A percentile compares a stretch with the other conserved stretches of the same genome.
These are phyloP conservation scores for Ceratocystis diversiconidia DNA, from an alignment of 2,329 filamentous ascomycete genomes.

Conservation along the genomic window DNA sequence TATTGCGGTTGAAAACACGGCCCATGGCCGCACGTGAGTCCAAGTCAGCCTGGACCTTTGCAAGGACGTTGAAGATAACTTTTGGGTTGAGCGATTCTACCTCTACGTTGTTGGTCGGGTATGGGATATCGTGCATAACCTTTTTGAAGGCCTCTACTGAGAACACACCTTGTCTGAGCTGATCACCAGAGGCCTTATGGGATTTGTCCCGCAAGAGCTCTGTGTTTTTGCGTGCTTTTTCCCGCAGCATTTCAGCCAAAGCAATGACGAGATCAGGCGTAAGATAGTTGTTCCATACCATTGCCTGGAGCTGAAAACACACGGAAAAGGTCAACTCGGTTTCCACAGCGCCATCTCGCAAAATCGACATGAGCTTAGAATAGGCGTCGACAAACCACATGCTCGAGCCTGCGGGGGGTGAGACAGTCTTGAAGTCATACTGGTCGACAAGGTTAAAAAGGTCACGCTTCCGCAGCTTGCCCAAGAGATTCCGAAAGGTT, in stretches of 20 bases:
- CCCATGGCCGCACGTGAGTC: slow-evolving; percentile 19
- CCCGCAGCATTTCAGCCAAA: slow-evolving; percentile 32
- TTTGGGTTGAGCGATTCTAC: slow-evolving; percentile 29
- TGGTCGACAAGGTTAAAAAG: slow-evolving; percentile 7
- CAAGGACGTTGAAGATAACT: slow-evolving; percentile 29
- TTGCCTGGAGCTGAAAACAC: slow-evolving; percentile 47
- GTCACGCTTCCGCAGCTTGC: background rate
- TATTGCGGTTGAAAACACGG: slow-evolving; percentile 18
- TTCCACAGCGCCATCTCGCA: slow-evolving; percentile 26
- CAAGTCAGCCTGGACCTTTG: slow-evolving; percentile 30
- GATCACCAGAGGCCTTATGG: background rate
- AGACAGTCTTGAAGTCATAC: slow-evolving; percentile 9
- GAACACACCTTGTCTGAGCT: slow-evolving; percentile 26
- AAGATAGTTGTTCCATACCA: slow-evolving; percentile 50
- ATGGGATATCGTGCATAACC: slow-evolving; percentile 39
- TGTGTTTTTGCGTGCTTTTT: slow-evolving; percentile 21
- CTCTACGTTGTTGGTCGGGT: slow-evolving; percentile 37
- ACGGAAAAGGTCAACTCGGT: slow-evolving; percentile 36
- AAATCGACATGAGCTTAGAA: slow-evolving; percentile 21
- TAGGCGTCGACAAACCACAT: slow-evolving; percentile 14
- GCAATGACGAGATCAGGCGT: slow-evolving; percentile 37
- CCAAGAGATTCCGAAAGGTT: background rate
- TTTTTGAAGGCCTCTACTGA: slow-evolving; percentile 40
- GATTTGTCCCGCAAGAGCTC: background rate
- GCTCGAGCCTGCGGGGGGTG: background rate